Percentiles rank a stretch among this genome's conserved stretches.
Evolutionary conservation across 2,329 filamentous ascomycete species (phyloP).

Genomic region (Pseudopithomyces chartarum): DNA sequence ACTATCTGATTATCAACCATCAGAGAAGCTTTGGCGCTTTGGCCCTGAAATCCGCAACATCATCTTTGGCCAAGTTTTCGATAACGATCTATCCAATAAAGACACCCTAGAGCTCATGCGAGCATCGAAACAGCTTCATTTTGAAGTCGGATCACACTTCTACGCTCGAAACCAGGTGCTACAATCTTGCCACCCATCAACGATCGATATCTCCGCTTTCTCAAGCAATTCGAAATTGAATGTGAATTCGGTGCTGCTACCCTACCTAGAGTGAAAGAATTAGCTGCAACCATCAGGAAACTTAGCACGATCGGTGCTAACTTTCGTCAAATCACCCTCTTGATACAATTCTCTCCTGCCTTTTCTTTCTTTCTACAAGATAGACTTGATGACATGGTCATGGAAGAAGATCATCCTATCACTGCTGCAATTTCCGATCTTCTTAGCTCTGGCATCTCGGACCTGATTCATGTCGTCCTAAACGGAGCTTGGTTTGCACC

Average conservation of each 20-base stretch:
- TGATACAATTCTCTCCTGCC: constrained; percentile 10
- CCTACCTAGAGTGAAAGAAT: constrained; percentile 5
- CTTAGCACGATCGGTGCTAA: constrained; percentile 17
- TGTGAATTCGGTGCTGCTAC: constrained; percentile 6
- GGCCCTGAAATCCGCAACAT: constrained; percentile 23
- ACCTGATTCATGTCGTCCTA: constrained; percentile 12
- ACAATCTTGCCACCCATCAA: constrained; percentile 23
- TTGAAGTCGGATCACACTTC: constrained; percentile 27
- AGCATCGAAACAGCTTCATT: constrained; percentile 20
- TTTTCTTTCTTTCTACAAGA: constrained; percentile 18
- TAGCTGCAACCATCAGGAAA: constrained; percentile 14
- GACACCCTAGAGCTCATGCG: constrained; percentile 15
- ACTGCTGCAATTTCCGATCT: constrained; percentile 14
- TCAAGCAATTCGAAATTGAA: constrained; percentile 17
- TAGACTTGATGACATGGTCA: constrained; percentile 22
- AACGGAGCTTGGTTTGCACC: constrained; percentile 19
- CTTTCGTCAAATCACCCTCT: constrained; percentile 16
- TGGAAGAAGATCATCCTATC: constrained; percentile 20
- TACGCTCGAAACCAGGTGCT: constrained; percentile 21
- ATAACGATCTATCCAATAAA: not conserved
- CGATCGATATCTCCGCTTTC: constrained; percentile 23
- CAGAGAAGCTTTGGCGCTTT: not conserved
- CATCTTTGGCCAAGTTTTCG: constrained; percentile 20
- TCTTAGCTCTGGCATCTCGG: constrained; percentile 12
- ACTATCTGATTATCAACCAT: not conserved